These are phyloP conservation scores for Boletus subcaerulescens DNA, from an alignment of 768 basidiomycete species.

Conservation along the genomic window DNA sequence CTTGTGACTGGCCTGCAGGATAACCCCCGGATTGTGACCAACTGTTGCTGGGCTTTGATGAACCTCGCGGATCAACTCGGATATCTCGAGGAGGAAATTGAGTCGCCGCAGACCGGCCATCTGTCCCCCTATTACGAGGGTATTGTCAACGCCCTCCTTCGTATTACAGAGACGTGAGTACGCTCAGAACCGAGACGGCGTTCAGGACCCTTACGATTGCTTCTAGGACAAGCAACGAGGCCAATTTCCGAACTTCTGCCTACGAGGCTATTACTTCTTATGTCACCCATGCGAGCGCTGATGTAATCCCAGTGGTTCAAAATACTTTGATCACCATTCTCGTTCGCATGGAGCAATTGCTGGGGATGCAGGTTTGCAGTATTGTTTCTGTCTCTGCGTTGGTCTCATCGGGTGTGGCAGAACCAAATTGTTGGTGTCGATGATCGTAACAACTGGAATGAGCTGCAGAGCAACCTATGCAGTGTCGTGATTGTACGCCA, in stretches of 20 bases:
- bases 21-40: slow-evolving; percentile 81
- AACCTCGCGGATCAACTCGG: slow-evolving; percentile 91
- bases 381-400: neutral
- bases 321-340: slow-evolving; percentile 80
- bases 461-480: slow-evolving; percentile 94
- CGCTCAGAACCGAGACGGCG: neutral
- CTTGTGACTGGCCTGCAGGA: slow-evolving; percentile 79
- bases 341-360: slow-evolving; percentile 85
- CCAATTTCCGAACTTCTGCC: slow-evolving; percentile 91
- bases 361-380: slow-evolving; percentile 69
- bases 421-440: slow-evolving; percentile 94
- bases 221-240: slow-evolving; percentile 73
- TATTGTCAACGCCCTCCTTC: slow-evolving; percentile 78
- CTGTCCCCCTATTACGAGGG: slow-evolving; percentile 89
- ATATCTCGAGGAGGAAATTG: slow-evolving; percentile 60
- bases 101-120: slow-evolving; percentile 53
- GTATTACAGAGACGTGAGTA: slow-evolving; percentile 81
- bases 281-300: slow-evolving; percentile 73
- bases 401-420: slow-evolving; percentile 34
- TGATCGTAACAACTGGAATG: slow-evolving; percentile 98
- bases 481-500: slow-evolving; percentile 77
- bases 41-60: slow-evolving; percentile 96
- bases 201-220: slow-evolving; percentile 10
- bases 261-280: slow-evolving; percentile 94
- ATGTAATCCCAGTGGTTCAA: slow-evolving; percentile 78